phyloP scores from a whole-genome alignment of 208 protist species.

The Wallacemonas sp. region DNA sequence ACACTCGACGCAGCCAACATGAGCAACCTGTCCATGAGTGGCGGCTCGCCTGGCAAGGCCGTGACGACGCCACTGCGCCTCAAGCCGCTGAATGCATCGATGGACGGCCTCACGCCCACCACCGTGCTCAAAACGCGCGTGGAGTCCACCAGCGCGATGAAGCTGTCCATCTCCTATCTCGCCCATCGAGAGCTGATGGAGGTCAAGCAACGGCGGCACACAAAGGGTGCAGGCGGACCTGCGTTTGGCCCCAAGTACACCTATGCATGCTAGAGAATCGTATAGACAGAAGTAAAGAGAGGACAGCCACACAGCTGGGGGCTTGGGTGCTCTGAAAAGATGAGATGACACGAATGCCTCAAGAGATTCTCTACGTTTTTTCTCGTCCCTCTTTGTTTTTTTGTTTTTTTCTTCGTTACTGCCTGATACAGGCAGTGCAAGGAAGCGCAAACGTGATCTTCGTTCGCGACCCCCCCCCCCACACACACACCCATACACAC shows the following conservation, averaged over 20 bases:
- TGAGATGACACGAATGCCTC: too few species aligned
- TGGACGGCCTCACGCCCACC: background rate
- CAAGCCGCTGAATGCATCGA: background rate
- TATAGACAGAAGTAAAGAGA: background rate
- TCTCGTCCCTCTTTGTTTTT: too few species aligned
- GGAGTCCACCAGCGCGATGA: conserved; percentile 1
- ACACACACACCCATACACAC: background rate
- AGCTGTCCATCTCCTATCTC: conserved; percentile 47
- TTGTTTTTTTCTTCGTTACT: background rate
- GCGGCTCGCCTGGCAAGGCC: background rate
- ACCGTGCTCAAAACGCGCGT: conserved; percentile 1
- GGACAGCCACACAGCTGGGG: background rate
- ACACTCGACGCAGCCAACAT: background rate
- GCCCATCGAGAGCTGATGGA: conserved; percentile 81
- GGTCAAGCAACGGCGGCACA: conserved; percentile 52
- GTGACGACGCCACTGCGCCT: background rate
- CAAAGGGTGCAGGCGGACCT: conserved; percentile 12
- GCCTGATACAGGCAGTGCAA: too few species aligned
- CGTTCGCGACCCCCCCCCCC: too few species aligned
- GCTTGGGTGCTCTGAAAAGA: too few species aligned
- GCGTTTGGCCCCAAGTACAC: conserved; percentile 60
- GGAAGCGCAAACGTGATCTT: too few species aligned
- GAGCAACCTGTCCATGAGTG: background rate
- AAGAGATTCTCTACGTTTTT: too few species aligned
- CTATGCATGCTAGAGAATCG: background rate